Base-by-base conservation (phyloP, 352 stramenopile genomes). In the Globisporangium nodosum region DNA sequence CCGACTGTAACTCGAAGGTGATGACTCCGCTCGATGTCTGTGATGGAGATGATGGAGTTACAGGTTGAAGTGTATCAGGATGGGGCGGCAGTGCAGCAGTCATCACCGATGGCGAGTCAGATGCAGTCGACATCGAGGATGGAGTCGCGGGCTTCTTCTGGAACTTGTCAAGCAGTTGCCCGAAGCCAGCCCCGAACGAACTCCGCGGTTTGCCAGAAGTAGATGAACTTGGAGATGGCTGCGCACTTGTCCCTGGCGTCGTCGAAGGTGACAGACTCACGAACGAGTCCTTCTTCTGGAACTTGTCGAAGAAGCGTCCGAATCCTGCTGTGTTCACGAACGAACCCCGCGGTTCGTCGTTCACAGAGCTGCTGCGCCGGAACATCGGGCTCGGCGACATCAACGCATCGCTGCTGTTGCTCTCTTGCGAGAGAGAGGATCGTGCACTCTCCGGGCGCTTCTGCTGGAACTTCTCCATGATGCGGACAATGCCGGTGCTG, bases 251-350 rank as follows among this genome's bases (percentile, higher is more conserved):
- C 12, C 13, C 52, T 45, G 40, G 15, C 13, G 48, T 33, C 24
- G 48, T 33, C 39, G 33, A 33, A 18, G 24, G 30, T 48, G 31
- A 56, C 6, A 45, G 48, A 2, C 49, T 42, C 11, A 65, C 35
- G 40, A 43, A 51, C n/a, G 54, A 53, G 15, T 35, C 54, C 4
- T 60, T 43, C 13, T 57, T 60, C 58, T 75, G 61, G 40, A 75
- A 70, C n/a, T 45, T 62, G 18, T 31, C 56, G 20, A 62, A 51
- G 15, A 62, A 39, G 11, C 56, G 56, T 18, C 33, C 49, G 48
- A 62, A 27, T 3, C 49, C 49, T 15, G 39, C 27, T 15, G 37
- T 27, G 35, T 43, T 43, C 11, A 56, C 52, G 8, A 62, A 52
- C 56, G 58, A 71, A 21, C 40, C 48, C 6, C 51, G 61, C 4